A percentile compares a stretch with the other conserved stretches of the same genome.
phyloP scores from a whole-genome alignment of 2,329 filamentous ascomycete genomes.

The Botryotinia globosa region DNA sequence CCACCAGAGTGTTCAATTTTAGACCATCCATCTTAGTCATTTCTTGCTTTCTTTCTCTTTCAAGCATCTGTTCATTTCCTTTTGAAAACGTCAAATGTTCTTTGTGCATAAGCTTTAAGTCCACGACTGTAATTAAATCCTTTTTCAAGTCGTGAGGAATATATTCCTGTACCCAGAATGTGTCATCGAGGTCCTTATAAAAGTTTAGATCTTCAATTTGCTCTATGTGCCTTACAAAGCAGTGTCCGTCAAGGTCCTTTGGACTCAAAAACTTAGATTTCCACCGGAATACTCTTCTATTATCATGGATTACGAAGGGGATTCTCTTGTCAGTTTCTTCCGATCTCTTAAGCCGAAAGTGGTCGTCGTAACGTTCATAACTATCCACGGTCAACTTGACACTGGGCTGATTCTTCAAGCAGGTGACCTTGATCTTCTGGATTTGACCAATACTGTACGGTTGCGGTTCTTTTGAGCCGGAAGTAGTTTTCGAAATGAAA shows the following conservation, averaged over 20 bases:
- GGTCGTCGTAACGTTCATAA: conserved; percentile 21
- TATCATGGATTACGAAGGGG: conserved; percentile 20
- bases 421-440: not conserved
- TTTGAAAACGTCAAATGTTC: not conserved
- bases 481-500: not conserved
- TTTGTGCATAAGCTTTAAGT: not conserved
- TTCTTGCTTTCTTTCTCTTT: not conserved
- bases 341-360: conserved; percentile 2
- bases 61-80: not conserved
- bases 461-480: not conserved
- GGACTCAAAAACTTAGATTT: not conserved
- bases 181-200: conserved; percentile 26
- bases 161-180: conserved; percentile 26
- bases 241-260: conserved; percentile 25
- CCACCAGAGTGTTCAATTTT: conserved; percentile 1
- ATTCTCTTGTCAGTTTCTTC: not conserved
- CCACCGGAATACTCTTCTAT: conserved; percentile 16
- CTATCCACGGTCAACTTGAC: not conserved
- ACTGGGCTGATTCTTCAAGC: not conserved
- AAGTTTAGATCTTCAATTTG: conserved; percentile 24
- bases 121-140: not conserved
- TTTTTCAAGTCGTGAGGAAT: not conserved
- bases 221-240: conserved; percentile 22
- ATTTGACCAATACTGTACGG: conserved; percentile 28
- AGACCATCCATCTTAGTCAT: conserved; percentile 10